Evolutionary conservation across 805 yeast genomes (phyloP), one percentile per base, ranked within the genome.

Genomic region (Clavispora fructus): DNA sequence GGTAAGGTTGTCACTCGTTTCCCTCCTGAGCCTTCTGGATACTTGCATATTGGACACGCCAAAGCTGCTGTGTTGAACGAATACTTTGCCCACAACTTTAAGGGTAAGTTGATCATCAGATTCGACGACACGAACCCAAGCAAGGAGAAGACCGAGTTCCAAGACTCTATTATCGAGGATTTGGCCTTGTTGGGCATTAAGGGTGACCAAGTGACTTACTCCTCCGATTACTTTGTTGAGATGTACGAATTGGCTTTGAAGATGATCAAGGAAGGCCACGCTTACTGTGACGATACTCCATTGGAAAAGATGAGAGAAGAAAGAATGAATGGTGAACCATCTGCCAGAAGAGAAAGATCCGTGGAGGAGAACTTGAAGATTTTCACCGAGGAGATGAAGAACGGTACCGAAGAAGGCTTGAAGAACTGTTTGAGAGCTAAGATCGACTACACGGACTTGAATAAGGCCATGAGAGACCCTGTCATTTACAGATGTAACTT

Each of bases 1-100:
- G 99, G 99, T 54, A 75, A 91, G 69, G 99, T 94, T 47, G 98
- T 95, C 45, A 95, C 99, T 45, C 86, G 99, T 73, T 94, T 94
- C 82, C 99, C 96, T 43, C 99, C 99, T 54, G 99, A 94, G 75
- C 99, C 99, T 50, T 87, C 96, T 72, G 99, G 99, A 73, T 94
- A 91, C 70, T 79, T 94, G 70, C 99, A 94, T 71, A 94, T 94
- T 71, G 99, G 99, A 57, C 99, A 94, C 65, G 99, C 96, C 50
- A 94, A 94, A 71, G 99, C 99, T 51, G 99, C 99, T 45, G 77
- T 94, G 48, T 79, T 94, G 65, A 94, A 94, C 74, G 94, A 94
- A 71, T 92, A 91, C 74, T 92, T 94, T 73, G 99, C 99, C 41
- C 84, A 88, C 59, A 85, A 81, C 63, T 94, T 92, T 78, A 86